Evolutionary conservation across 1,139 yeast genomes (phyloP).

Genomic region (Pichia terricola): DNA sequence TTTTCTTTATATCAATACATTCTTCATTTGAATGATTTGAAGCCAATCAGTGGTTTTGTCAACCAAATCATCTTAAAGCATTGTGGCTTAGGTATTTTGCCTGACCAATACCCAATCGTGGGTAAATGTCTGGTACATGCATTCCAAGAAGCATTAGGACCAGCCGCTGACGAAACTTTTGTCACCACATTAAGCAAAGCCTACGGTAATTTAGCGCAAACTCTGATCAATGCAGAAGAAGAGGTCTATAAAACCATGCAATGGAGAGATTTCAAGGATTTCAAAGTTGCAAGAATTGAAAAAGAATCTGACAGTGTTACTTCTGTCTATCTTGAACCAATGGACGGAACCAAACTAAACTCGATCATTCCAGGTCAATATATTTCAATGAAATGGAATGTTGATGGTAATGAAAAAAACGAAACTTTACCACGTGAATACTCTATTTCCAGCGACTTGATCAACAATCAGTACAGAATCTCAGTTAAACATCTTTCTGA

Average conservation of each 20-base stretch:
- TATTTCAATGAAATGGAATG: constrained; percentile 39
- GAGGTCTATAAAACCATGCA: constrained; percentile 30
- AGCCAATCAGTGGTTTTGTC: constrained; percentile 45
- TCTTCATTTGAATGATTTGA: constrained; percentile 49
- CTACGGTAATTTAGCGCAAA: constrained; percentile 52
- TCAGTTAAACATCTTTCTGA: constrained; percentile 37
- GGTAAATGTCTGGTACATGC: constrained; percentile 48
- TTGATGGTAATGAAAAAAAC: constrained; percentile 23
- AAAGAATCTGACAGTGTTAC: constrained; percentile 40
- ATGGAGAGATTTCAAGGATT: constrained; percentile 29
- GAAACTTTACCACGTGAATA: constrained; percentile 37
- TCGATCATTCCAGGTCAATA: constrained; percentile 49
- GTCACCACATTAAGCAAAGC: constrained; percentile 61
- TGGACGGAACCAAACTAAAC: constrained; percentile 28
- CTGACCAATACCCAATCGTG: constrained; percentile 60
- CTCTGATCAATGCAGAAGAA: constrained; percentile 49
- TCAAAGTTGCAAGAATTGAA: constrained; percentile 35
- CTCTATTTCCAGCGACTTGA: constrained; percentile 33
- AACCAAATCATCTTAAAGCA: constrained; percentile 57
- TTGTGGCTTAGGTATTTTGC: constrained; percentile 49
- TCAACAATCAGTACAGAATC: constrained; percentile 36
- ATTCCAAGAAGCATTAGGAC: constrained; percentile 47
- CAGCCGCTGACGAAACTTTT: constrained; percentile 47
- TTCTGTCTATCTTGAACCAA: constrained; percentile 43
- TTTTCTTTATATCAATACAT: constrained; percentile 56